These are phyloP conservation scores for Sporothrix schenckii DNA, from an alignment of 2,329 filamentous ascomycete species.

Conservation along the genomic window DNA sequence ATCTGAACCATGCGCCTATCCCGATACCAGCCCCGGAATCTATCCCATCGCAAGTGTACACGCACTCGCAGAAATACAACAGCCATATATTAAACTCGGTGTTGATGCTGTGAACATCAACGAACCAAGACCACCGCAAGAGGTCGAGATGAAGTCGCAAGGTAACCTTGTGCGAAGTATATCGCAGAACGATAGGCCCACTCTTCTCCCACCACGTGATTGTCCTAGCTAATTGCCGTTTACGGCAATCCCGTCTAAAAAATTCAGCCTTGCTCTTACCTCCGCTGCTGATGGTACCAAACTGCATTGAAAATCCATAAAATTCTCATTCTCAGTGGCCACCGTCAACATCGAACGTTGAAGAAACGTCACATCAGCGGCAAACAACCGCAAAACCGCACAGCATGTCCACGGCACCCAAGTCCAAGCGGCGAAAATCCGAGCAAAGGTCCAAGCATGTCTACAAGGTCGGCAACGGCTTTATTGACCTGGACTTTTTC, in stretches of 20 bases:
- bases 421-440: slow-evolving; percentile 28
- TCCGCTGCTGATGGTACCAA: background rate
- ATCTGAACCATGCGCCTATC: too few relatives aligned
- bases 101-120: too few relatives aligned
- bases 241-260: slow-evolving; percentile 17
- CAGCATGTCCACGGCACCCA: slow-evolving; percentile 28
- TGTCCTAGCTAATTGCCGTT: background rate
- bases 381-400: background rate
- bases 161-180: background rate
- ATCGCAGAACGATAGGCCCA: background rate
- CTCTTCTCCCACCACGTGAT: background rate
- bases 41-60: too few relatives aligned
- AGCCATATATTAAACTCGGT: too few relatives aligned
- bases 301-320: background rate
- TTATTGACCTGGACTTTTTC: slow-evolving; percentile 32
- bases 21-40: too few relatives aligned
- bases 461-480: slow-evolving; percentile 32
- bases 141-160: too few relatives aligned
- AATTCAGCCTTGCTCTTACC: slow-evolving; percentile 17
- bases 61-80: too few relatives aligned
- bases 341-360: background rate
- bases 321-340: background rate
- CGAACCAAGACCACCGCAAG: too few relatives aligned
- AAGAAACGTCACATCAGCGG: too few relatives aligned
- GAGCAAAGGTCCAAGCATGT: slow-evolving; percentile 29